Base-by-base conservation (phyloP, 805 yeast species). In the Pichia cabralensis region DNA sequence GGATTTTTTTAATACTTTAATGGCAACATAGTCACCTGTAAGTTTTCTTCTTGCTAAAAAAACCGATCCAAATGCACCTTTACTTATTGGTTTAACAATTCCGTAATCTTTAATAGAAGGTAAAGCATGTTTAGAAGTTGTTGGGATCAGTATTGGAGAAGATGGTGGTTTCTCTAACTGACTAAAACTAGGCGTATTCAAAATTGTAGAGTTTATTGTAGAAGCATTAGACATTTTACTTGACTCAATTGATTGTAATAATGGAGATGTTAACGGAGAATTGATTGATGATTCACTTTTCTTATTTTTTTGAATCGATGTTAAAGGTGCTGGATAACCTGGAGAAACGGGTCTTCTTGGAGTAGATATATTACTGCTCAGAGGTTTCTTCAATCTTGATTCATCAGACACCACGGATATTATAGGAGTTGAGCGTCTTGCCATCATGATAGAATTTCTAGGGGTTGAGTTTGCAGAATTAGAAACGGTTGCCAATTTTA, bases 31-130 rank as follows among this genome's bases (percentile, higher is more conserved):
- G 43, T 94, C 98, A 5, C 96, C 96, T 0, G 96, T 89, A 10
- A 80, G 57, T 47, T 76, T 79, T 49, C 92, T 71, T 44, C 78
- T 75, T 0, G 95, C 88, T 8, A 92, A 64, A 55, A 77, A 92
- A 3, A 92, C 99, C 24, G 94, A 80, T 1, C 98, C 98, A 65
- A 88, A 92, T 0, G 99, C 98, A 27, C 99, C 98, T 50, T 85
- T 83, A 49, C 95, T 84, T 33, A 92, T 85, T 0, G 98, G 96
- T 53, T 86, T 85, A 36, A 92, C 63, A 21, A 92, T 73, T 47
- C 85, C 95, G 56, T 86, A 92, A 54, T 94, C 97, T 39, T 69
- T 72, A 21, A 89, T 85, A 3, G 84, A 76, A 0, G 94, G 92
- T 3, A 66, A 60, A 0, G 62, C 47, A 0, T 81, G 68, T 40